Evolutionary conservation across 306 rosid genomes (phyloP), one percentile per base, ranked within the genome.

Genomic region (Acacia melanoxylon): DNA sequence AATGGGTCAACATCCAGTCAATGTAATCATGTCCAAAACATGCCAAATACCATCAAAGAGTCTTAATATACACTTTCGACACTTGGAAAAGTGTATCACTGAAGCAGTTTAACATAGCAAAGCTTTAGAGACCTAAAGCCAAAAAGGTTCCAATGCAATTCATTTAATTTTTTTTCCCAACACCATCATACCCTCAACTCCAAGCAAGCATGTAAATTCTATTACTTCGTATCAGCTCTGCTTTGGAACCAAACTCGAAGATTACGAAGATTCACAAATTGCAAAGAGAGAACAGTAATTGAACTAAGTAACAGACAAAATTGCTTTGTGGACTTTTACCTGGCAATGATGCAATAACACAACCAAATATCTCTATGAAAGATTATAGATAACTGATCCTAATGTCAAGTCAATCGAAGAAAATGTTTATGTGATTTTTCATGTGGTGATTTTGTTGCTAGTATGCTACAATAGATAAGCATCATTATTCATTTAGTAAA

Each of bases 291-390:
- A 22, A 22, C 5, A 13, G 19, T 70, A 22, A 42, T n/a, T n/a
- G n/a, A n/a, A n/a, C n/a, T n/a, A n/a, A n/a, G n/a, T n/a, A n/a
- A 56, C 63, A 62, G 41, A 77, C 52, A 33, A 81, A 79, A 78
- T 70, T 56, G 74, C 68, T 68, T 37, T 17, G 25, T n/a, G 37
- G 54, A 66, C 61, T 70, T 78, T 45, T 16, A 63, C 41, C 46
- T 70, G 78, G 54, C 27, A 15, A 67, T 61, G 45, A 15, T n/a
- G 63, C 25, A 45, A 48, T 25, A 15, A 22, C 65, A 72, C 35
- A n/a, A 65, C 41, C 8, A 14, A 44, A 72, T 2, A 7, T 25
- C 37, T 59, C 76, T 15, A 25, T 25, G 59, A 45, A 31, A 45
- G 13, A 25, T 9, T 14, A 12, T 9, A 19, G 22, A 24, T 72